A percentile compares a stretch with the other conserved stretches of the same genome.
Conservation (phyloP, 805 yeast species). For the Lipomyces orientalis region DNA sequence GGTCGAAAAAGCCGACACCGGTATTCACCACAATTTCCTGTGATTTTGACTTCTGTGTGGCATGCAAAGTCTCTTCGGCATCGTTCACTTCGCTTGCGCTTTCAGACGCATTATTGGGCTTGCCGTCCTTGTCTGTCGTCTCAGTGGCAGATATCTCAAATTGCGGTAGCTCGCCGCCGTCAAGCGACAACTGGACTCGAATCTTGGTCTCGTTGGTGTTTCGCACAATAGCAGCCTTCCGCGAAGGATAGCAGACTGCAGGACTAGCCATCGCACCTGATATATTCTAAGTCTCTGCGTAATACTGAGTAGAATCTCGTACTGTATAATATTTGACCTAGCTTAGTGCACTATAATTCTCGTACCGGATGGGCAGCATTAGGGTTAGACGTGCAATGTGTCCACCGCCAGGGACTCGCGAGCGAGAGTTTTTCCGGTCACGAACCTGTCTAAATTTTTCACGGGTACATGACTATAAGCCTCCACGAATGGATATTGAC, state of each 20-base stretch:
- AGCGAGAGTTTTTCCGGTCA: neutral
- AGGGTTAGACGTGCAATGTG: too few species aligned
- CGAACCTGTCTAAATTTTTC: too few species aligned
- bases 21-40: conserved; percentile 84
- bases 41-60: conserved; percentile 68
- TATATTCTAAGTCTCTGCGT: neutral
- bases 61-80: conserved; percentile 49
- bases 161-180: conserved; percentile 71
- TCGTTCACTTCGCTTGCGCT: conserved; percentile 43
- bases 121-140: conserved; percentile 57
- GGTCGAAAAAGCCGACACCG: conserved; percentile 95
- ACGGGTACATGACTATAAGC: too few species aligned
- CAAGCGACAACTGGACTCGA: conserved; percentile 79
- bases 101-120: conserved; percentile 46
- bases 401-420: too few species aligned
- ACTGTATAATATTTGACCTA: neutral
- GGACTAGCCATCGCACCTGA: neutral
- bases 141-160: conserved; percentile 12
- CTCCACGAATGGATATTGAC: neutral
- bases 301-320: neutral
- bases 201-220: conserved; percentile 93
- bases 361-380: too few species aligned
- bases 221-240: conserved; percentile 59
- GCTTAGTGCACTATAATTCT: neutral
- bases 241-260: conserved; percentile 10